Percentiles rank a stretch among this genome's conserved stretches.
phyloP scores from a whole-genome alignment of 345 rosid species.

The Abelmoschus esculentus region DNA sequence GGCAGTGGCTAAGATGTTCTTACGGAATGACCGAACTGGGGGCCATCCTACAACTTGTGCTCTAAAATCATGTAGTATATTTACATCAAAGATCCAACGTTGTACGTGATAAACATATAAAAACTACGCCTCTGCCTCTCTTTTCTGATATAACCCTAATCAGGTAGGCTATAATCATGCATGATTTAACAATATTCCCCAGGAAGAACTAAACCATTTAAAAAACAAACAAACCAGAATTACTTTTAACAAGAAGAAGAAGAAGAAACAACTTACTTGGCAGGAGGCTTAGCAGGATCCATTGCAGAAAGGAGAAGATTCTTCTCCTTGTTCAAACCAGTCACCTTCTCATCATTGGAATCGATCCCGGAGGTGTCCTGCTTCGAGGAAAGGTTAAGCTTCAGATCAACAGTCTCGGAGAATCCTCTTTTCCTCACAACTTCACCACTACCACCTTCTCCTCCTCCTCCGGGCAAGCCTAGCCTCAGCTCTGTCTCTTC shows the following conservation, averaged over 20 bases:
- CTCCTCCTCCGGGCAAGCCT: conserved; percentile 57
- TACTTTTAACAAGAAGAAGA: neutral
- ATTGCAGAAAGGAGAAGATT: conserved; percentile 27
- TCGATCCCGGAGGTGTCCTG: conserved; percentile 7
- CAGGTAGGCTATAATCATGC: neutral
- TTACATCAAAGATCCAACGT: neutral
- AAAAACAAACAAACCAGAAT: neutral
- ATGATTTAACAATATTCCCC: neutral
- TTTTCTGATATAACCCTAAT: neutral
- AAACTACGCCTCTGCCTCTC: neutral
- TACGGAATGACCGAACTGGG: conserved; percentile 73
- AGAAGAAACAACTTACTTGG: conserved; percentile 43
- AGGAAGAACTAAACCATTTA: neutral
- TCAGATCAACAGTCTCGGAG: conserved; percentile 67
- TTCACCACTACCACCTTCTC: conserved; percentile 8
- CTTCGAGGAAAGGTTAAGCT: conserved; percentile 58
- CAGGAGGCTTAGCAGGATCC: conserved; percentile 66
- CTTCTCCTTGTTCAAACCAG: conserved; percentile 18
- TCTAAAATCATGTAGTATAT: conserved; percentile 26
- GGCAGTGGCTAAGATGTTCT: conserved; percentile 47
- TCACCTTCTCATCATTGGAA: conserved; percentile 4
- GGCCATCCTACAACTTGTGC: conserved; percentile 96
- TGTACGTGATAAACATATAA: neutral
- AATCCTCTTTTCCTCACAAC: conserved; percentile 61
- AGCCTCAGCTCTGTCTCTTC: conserved; percentile 79